phyloP scores from a whole-genome alignment of 306 rosid genomes.

The Dalbergia cultrata region DNA sequence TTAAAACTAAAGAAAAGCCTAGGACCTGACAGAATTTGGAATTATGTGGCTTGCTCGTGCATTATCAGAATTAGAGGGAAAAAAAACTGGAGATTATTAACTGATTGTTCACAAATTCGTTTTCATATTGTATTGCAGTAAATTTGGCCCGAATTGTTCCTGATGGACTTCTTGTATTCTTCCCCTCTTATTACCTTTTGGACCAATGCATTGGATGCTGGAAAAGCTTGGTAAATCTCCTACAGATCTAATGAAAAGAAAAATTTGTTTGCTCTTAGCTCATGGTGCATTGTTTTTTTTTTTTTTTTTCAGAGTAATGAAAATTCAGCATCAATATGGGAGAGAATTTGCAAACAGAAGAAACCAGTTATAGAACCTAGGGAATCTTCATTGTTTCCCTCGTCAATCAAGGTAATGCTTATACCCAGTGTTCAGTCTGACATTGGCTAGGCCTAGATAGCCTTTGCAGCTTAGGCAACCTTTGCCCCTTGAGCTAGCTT shows the following conservation, averaged over 20 bases:
- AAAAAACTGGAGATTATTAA: constrained; percentile 18
- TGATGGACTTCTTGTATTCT: constrained; percentile 95
- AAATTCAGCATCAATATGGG: constrained; percentile 88
- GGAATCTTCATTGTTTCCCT: constrained; percentile 83
- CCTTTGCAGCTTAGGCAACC: neutral
- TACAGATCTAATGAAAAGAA: constrained; percentile 34
- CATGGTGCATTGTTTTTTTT: constrained; percentile 28
- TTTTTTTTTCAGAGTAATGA: constrained; percentile 64
- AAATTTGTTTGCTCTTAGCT: constrained; percentile 43
- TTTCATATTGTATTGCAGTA: constrained; percentile 66
- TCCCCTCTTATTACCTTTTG: constrained; percentile 92
- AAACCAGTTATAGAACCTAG: constrained; percentile 95
- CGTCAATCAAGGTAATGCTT: constrained; percentile 77
- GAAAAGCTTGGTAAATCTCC: constrained; percentile 73
- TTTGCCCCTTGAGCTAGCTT: too few relatives aligned
- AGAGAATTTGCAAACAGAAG: constrained; percentile 88
- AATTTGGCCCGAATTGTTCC: constrained; percentile 96
- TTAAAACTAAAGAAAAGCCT: constrained; percentile 1
- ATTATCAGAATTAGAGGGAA: constrained; percentile 18
- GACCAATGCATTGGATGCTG: constrained; percentile 88
- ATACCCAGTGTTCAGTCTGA: neutral
- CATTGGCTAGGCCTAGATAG: too few relatives aligned
- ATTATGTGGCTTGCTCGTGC: neutral
- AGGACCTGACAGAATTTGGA: constrained; percentile 12
- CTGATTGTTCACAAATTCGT: constrained; percentile 31